Conservation (phyloP, 2,329 filamentous ascomycete species). For the Elsinoe australis region DNA sequence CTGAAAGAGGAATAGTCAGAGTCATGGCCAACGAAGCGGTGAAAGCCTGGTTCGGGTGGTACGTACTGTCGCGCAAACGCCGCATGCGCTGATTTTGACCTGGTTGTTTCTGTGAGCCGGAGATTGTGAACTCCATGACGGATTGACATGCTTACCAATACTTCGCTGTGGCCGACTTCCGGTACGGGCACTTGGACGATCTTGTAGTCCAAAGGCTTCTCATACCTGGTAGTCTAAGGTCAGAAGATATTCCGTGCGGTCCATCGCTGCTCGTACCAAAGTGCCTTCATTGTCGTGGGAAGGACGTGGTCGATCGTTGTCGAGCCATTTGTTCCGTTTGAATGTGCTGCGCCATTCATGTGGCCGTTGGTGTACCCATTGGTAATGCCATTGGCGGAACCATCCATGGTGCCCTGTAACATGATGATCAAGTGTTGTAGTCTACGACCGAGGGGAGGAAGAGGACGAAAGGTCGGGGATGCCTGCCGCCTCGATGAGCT, state of each 20-base stretch:
- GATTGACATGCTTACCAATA: conserved; percentile 15
- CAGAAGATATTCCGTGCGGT: neutral
- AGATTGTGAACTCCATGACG: neutral
- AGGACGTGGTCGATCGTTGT: conserved; percentile 1
- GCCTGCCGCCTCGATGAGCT: neutral
- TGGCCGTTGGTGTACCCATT: neutral
- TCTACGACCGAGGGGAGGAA: neutral
- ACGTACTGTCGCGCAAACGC: conserved; percentile 19
- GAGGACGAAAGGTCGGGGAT: neutral
- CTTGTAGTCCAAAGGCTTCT: conserved; percentile 16
- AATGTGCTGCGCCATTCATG: no score
- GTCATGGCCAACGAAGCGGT: conserved; percentile 2
- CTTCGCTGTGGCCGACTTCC: conserved; percentile 16
- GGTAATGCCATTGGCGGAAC: conserved; percentile 2
- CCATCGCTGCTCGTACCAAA: conserved; percentile 7
- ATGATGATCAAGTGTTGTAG: neutral
- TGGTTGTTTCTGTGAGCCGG: conserved; percentile 5
- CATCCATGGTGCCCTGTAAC: conserved; percentile 14
- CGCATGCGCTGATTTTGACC: conserved; percentile 19
- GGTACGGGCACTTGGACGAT: conserved; percentile 18
- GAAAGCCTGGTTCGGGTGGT: conserved; percentile 3
- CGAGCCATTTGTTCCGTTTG: no score
- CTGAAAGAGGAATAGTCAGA: conserved; percentile 16
- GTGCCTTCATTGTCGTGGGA: conserved; percentile 17
- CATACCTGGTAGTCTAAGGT: conserved; percentile 12